Evolutionary conservation across 1,284 basidiomycete species (phyloP).

Genomic region (Leccinum fuscescens): DNA sequence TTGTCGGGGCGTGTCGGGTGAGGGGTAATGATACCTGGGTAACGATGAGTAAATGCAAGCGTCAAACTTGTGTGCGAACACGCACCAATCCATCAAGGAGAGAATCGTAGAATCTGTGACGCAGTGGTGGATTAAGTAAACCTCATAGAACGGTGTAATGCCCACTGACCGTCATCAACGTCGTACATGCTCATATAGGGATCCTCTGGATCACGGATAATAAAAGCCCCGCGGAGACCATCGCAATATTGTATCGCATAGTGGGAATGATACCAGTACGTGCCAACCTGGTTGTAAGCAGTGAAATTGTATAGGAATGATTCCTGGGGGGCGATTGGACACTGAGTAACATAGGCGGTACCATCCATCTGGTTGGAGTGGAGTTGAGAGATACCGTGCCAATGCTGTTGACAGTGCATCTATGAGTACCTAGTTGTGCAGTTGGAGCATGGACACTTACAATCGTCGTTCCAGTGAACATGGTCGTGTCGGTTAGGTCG

Average conservation of each 20-base stretch:
- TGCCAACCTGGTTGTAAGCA: conserved; percentile 33
- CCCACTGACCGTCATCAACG: conserved; percentile 38
- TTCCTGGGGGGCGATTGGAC: conserved; percentile 38
- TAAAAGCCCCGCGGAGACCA: neutral
- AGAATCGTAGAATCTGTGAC: conserved; percentile 33
- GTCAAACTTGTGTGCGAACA: neutral
- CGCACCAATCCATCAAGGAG: conserved; percentile 38
- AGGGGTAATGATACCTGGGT: conserved; percentile 34
- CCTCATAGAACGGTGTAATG: neutral
- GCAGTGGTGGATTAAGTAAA: conserved; percentile 1
- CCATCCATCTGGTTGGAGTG: conserved; percentile 24
- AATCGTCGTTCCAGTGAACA: conserved; percentile 31
- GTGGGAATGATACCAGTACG: conserved; percentile 39
- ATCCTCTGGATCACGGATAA: neutral
- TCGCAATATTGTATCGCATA: neutral
- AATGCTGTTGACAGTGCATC: conserved; percentile 25
- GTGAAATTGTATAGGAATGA: conserved; percentile 40
- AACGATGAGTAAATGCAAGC: neutral
- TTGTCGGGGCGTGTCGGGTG: conserved; percentile 11
- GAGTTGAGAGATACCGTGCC: conserved; percentile 29
- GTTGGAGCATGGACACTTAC: conserved; percentile 23
- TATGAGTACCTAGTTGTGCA: conserved; percentile 16
- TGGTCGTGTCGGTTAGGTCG: conserved; percentile 22
- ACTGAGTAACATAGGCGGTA: conserved; percentile 37
- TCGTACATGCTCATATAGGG: conserved; percentile 34